Evolutionary conservation across 805 yeast species (phyloP), one percentile per base, ranked within the genome.

Genomic region (Zygosaccharomyces siamensis): DNA sequence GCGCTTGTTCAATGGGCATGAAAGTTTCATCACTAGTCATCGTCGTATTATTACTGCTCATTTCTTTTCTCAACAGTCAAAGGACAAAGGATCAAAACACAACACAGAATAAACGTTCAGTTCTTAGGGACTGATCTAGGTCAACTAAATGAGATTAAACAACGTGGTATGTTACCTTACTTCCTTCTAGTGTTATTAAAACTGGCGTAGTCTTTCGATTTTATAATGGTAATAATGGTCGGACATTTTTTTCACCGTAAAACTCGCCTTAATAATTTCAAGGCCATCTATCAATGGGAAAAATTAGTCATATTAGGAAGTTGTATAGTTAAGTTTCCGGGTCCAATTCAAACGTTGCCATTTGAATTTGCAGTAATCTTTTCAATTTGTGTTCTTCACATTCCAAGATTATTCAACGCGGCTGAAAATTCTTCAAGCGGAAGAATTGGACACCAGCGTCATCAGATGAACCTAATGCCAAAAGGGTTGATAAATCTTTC

Each of bases 1-100:
- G 50, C 7, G 62, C 70, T n/a, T 63, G 52, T 44, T 62, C 60
- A 39, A 66, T 63, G 41, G 61, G 54, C 11, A 55, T 51, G 43
- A 64, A 62, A 6, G 47, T 45, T 14, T 33, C 31, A 14, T 45
- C 49, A 14, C 35, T 39, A 26, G 43, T 36, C 41, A 45, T 45
- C 30, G 10, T 28, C 23, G 33, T 23, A 26, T 31, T 16, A 28
- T 41, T 42, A 43, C 27, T 18, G 20, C 20, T 36, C 36, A 11
- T 30, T 37, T 28, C 23, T 7, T 16, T 5, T 16, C 26, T 18
- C n/a, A 14, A 26, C 7, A 27, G 14, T 33, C 35, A 14, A 14
- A 3, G 16, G 8, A 18, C 8, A 21, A 11, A 33, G 37, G 20
- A 33, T 3, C 8, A n/a, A 33, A 33, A 16, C 5, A 14, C 4